These are phyloP conservation scores for Stipa capillata DNA, from an alignment of 176 grass and related monocot genomes.

Conservation along the genomic window DNA sequence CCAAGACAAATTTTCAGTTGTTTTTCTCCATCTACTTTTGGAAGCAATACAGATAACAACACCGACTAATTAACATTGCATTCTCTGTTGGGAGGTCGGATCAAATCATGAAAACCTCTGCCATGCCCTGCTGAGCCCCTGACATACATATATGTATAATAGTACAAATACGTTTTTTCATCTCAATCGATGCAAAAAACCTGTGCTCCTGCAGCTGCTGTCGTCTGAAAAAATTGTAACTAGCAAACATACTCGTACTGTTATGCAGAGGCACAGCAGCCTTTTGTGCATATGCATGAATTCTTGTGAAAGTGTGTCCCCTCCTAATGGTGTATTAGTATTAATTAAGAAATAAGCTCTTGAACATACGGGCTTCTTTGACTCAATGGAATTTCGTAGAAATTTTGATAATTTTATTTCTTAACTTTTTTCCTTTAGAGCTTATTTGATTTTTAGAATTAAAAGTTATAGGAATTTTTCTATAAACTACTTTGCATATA, in stretches of 20 bases:
- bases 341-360: too few species aligned
- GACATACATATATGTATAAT: slow-evolving; percentile 6
- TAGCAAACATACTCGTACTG: slow-evolving; percentile 14
- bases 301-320: neutral
- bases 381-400: too few species aligned
- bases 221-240: slow-evolving; percentile 33
- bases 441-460: too few species aligned
- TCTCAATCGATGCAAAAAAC: slow-evolving; percentile 17
- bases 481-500: too few species aligned
- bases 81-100: neutral
- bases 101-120: slow-evolving; percentile 28
- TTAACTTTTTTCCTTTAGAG: too few species aligned
- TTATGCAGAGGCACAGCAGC: slow-evolving; percentile 8
- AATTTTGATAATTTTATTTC: too few species aligned
- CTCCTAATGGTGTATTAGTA: neutral
- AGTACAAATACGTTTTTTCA: slow-evolving; percentile 11
- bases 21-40: too few species aligned
- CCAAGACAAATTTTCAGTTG: neutral
- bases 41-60: too few species aligned
- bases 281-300: neutral
- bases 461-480: too few species aligned
- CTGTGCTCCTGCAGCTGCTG: slow-evolving; percentile 5
- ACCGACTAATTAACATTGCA: neutral
- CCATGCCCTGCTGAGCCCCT: neutral
- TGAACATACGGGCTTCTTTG: too few species aligned